Percentiles rank a stretch among this genome's conserved stretches.
Conservation (phyloP, 2,329 filamentous ascomycete genomes). For the Aspergillus candidus region DNA sequence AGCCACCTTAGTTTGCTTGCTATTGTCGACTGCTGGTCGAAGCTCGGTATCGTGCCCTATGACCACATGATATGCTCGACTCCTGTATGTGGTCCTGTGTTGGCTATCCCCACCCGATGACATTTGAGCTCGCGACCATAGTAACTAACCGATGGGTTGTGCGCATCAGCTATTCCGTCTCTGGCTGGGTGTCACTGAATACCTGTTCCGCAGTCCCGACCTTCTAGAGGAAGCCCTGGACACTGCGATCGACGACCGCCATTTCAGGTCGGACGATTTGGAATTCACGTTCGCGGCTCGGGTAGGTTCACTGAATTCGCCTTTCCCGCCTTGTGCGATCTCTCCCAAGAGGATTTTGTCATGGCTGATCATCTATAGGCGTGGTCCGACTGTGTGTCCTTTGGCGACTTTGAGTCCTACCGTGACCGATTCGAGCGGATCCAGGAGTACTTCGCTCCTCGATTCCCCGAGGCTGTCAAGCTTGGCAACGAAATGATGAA, state of each 20-base stretch:
- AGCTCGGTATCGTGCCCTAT: conserved; percentile 87
- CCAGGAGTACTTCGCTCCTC: conserved; percentile 82
- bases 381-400: conserved; percentile 88
- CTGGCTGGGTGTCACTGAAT: conserved; percentile 95
- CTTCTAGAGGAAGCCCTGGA: conserved; percentile 79
- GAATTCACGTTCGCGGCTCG: conserved; percentile 97
- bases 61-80: conserved; percentile 99
- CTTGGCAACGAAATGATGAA: conserved; percentile 97
- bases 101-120: too few relatives aligned
- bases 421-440: conserved; percentile 84
- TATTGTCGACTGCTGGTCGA: conserved; percentile 98
- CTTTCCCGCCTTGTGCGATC: too few relatives aligned
- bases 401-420: conserved; percentile 91
- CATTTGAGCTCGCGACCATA: background rate
- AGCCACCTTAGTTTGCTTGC: conserved; percentile 90
- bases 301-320: too few relatives aligned
- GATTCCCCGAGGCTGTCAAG: conserved; percentile 79
- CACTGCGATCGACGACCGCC: conserved; percentile 81
- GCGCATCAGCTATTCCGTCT: conserved; percentile 73
- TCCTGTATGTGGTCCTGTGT: conserved; percentile 60
- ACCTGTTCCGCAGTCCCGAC: conserved; percentile 76
- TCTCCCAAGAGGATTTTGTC: too few relatives aligned
- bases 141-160: background rate
- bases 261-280: conserved; percentile 88
- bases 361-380: conserved; percentile 44